phyloP scores from a whole-genome alignment of 2,329 filamentous ascomycete species.

The Xylaria sp. region DNA sequence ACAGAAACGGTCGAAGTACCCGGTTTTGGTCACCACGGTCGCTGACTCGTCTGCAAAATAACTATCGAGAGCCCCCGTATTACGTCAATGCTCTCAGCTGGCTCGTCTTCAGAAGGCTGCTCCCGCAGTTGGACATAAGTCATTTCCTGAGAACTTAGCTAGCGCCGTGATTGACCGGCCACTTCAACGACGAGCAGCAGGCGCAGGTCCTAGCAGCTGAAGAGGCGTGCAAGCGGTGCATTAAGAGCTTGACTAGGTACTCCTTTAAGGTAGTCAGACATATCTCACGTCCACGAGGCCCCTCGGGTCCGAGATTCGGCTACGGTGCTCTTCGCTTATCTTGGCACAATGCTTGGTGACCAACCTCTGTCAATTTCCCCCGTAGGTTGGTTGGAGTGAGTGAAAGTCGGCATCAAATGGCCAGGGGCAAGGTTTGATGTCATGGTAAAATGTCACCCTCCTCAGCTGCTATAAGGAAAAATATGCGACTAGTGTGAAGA shows the following conservation, averaged over 20 bases:
- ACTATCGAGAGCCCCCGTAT: neutral
- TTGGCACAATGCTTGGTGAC: constrained; percentile 23
- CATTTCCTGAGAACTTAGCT: neutral
- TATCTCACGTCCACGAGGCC: neutral
- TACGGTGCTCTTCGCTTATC: constrained; percentile 6
- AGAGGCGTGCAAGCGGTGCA: constrained; percentile 15
- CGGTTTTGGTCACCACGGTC: neutral
- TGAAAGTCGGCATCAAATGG: neutral
- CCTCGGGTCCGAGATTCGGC: constrained; percentile 24
- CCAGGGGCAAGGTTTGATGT: neutral
- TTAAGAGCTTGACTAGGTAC: constrained; percentile 13
- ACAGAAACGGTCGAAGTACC: neutral
- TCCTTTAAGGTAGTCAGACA: constrained; percentile 16
- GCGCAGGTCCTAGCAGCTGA: constrained; percentile 18
- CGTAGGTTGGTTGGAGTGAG: neutral
- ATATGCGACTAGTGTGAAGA: neutral
- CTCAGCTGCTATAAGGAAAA: neutral
- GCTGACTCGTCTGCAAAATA: neutral
- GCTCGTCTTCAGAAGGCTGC: neutral
- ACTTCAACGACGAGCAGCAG: constrained; percentile 4
- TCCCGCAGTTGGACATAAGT: neutral
- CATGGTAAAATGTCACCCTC: constrained; percentile 9
- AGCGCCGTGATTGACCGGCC: neutral
- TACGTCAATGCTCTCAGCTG: constrained; percentile 1
- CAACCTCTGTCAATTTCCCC: constrained; percentile 4